A percentile compares a stretch with the other conserved stretches of the same genome.
These are phyloP conservation scores for Thyridium curvatum DNA, from an alignment of 2,329 filamentous ascomycete species.

Conservation along the genomic window DNA sequence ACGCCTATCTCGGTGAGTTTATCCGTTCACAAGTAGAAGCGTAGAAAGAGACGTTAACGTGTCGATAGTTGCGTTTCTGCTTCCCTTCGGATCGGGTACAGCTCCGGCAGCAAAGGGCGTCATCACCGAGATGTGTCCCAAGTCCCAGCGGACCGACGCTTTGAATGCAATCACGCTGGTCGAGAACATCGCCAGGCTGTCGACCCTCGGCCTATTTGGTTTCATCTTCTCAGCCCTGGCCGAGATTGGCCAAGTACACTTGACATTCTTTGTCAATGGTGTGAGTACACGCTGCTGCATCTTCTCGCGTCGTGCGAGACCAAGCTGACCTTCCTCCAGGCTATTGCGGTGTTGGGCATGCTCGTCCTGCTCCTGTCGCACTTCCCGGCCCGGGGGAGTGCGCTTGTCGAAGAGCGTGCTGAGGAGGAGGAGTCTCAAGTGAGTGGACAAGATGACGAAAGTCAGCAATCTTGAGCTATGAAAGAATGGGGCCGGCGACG, in stretches of 20 bases:
- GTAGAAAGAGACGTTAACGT: too few relatives aligned
- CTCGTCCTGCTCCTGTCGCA: constrained; percentile 32
- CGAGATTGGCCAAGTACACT: background rate
- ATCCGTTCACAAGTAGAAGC: too few relatives aligned
- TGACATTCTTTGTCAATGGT: too few relatives aligned
- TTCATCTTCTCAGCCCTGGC: background rate
- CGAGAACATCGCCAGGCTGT: constrained; percentile 54
- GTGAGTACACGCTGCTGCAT: too few relatives aligned
- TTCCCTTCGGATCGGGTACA: constrained; percentile 59
- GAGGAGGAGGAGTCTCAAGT: background rate
- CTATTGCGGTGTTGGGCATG: constrained; percentile 43
- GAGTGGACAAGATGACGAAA: too few relatives aligned
- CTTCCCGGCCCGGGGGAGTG: constrained; percentile 32
- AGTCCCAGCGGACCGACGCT: constrained; percentile 52
- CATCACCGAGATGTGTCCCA: constrained; percentile 57
- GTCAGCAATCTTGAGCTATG: too few relatives aligned
- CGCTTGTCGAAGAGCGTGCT: constrained; percentile 15
- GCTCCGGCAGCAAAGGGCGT: constrained; percentile 59
- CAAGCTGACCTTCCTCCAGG: constrained; percentile 25
- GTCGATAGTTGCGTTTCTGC: constrained; percentile 42
- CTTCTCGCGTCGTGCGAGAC: background rate
- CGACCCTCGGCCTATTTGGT: constrained; percentile 9
- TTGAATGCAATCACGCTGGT: constrained; percentile 58
- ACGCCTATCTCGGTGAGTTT: constrained; percentile 44
- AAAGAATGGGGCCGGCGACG: too few relatives aligned